Conservation (phyloP, 2,329 filamentous ascomycete species). For the Apiospora marii region DNA sequence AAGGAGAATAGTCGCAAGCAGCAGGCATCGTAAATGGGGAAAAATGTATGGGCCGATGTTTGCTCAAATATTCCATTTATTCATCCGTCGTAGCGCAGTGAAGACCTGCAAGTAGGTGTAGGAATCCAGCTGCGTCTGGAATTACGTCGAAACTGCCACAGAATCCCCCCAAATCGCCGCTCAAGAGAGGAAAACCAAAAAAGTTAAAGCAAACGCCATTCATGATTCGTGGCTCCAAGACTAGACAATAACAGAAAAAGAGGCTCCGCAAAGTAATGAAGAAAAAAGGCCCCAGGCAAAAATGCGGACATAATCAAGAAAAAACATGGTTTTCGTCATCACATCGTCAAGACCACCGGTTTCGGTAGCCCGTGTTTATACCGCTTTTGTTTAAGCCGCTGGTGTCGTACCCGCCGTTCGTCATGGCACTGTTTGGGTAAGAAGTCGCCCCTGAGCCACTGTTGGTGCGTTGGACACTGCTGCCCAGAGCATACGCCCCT, state of each 20-base stretch:
- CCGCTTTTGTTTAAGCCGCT: conserved; percentile 15
- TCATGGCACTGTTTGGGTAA: conserved; percentile 20
- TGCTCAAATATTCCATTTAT: conserved; percentile 18
- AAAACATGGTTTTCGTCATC: conserved; percentile 15
- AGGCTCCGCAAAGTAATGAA: neutral
- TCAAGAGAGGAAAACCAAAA: neutral
- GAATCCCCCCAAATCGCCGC: conserved; percentile 16
- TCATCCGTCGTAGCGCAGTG: conserved; percentile 16
- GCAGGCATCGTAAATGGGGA: neutral
- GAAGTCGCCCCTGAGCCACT: conserved; percentile 36
- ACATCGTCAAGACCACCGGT: conserved; percentile 25
- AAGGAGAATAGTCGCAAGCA: neutral
- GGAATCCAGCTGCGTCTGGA: conserved; percentile 1
- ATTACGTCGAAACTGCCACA: conserved; percentile 10
- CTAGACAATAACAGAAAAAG: neutral
- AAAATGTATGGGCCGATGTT: neutral
- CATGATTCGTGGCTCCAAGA: conserved; percentile 18
- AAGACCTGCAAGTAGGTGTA: neutral
- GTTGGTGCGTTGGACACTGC: conserved; percentile 36
- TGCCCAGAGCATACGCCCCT: conserved; percentile 38
- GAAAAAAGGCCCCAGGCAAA: neutral
- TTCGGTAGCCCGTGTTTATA: conserved; percentile 22
- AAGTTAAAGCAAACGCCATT: conserved; percentile 15
- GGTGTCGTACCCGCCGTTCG: conserved; percentile 24
- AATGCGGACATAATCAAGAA: neutral